Evolutionary conservation across 106 monocot genomes (phyloP).

Genomic region (Posidonia australis): DNA sequence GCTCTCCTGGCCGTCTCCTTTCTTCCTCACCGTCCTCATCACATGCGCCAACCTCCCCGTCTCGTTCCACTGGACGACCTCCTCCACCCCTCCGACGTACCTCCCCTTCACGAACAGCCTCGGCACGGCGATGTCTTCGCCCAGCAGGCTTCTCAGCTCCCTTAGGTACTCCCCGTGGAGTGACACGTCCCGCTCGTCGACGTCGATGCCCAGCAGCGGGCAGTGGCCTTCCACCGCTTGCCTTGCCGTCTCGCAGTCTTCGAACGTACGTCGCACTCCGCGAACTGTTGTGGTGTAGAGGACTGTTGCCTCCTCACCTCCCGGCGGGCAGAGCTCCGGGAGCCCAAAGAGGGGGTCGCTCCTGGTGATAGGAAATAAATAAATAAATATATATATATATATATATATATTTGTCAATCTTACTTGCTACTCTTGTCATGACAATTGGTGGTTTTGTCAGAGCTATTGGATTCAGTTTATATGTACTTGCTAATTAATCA

Average conservation of each 20-base stretch:
- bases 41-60: conserved; percentile 62
- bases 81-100: conserved; percentile 71
- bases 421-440: too few relatives aligned
- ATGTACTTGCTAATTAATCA: too few relatives aligned
- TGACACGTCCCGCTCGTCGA: conserved; percentile 87
- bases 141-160: conserved; percentile 60
- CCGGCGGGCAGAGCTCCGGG: conserved; percentile 45
- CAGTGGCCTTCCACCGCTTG: conserved; percentile 42
- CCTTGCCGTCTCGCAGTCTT: conserved; percentile 69
- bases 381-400: too few relatives aligned
- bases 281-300: conserved; percentile 83
- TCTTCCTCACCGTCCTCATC: conserved; percentile 37
- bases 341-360: conserved; percentile 69
- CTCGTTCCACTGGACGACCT: conserved; percentile 60
- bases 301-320: conserved; percentile 51
- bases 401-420: too few relatives aligned
- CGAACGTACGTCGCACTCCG: conserved; percentile 80
- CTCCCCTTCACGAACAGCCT: conserved; percentile 72
- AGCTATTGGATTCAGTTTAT: too few relatives aligned
- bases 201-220: neutral
- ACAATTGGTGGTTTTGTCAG: too few relatives aligned
- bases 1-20: neutral
- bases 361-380: neutral
- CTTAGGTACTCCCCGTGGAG: conserved; percentile 75
- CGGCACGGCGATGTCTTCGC: conserved; percentile 48